These are phyloP conservation scores for Arxiozyma heterogenica DNA, from an alignment of 1,139 yeast species.

Conservation along the genomic window DNA sequence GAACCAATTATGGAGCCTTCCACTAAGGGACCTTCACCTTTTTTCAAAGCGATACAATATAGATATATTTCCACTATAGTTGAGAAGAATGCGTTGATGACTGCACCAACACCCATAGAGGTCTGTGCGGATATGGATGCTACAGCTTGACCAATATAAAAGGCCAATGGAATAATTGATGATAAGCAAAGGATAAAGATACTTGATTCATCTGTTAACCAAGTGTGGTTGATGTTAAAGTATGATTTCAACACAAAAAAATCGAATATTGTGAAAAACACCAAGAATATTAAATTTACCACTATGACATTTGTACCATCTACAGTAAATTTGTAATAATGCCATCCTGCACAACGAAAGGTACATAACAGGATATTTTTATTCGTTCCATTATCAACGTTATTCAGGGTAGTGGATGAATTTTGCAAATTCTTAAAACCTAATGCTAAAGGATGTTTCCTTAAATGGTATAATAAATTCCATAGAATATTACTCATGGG, in stretches of 20 bases:
- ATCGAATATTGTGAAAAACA: constrained; percentile 74
- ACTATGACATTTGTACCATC: constrained; percentile 94
- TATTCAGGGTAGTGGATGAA: constrained; percentile 4
- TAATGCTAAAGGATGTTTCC: constrained; percentile 80
- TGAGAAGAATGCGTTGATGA: constrained; percentile 93
- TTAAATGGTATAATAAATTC: constrained; percentile 65
- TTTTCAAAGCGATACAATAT: constrained; percentile 83
- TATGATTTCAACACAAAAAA: constrained; percentile 53
- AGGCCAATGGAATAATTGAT: constrained; percentile 88
- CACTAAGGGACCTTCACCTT: constrained; percentile 78
- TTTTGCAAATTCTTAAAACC: constrained; percentile 25
- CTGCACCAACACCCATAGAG: constrained; percentile 99
- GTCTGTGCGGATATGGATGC: constrained; percentile 98
- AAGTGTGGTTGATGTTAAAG: constrained; percentile 38
- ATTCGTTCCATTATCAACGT: constrained; percentile 12
- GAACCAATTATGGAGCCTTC: constrained; percentile 98
- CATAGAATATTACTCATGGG: constrained; percentile 80
- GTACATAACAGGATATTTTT: constrained; percentile 60
- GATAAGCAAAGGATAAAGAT: constrained; percentile 69
- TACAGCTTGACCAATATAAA: constrained; percentile 96
- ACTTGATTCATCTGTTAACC: constrained; percentile 48
- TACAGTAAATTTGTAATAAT: constrained; percentile 89
- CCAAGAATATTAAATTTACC: constrained; percentile 72
- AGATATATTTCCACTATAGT: constrained; percentile 89
- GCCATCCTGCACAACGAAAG: constrained; percentile 83